These are phyloP conservation scores for Acer negundo DNA, from an alignment of 345 rosid genomes.

Conservation along the genomic window DNA sequence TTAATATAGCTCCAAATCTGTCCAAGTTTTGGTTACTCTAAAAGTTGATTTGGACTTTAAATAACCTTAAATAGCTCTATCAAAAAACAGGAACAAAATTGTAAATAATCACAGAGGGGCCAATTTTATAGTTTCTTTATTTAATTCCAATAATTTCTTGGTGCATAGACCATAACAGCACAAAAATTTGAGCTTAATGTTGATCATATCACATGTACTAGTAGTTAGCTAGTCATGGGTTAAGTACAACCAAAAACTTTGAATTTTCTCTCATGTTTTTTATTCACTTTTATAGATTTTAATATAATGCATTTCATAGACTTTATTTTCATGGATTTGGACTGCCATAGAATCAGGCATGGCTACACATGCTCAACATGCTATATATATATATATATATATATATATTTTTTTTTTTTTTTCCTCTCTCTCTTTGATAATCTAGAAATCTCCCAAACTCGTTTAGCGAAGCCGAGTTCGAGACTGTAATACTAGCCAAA, in stretches of 20 bases:
- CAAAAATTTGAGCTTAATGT: neutral
- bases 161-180: neutral
- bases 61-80: neutral
- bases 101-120: neutral
- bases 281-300: too few relatives aligned
- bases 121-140: neutral
- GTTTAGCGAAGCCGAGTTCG: too few relatives aligned
- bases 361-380: constrained; percentile 6
- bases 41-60: neutral
- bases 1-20: neutral
- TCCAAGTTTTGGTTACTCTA: neutral
- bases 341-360: neutral
- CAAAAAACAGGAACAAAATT: neutral
- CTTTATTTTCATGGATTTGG: neutral
- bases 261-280: neutral
- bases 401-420: too few relatives aligned
- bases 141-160: neutral
- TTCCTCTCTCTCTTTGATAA: too few relatives aligned
- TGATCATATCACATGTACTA: neutral
- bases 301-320: neutral
- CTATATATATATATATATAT: too few relatives aligned
- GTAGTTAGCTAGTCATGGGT: neutral
- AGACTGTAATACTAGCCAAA: too few relatives aligned
- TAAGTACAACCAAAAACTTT: neutral
- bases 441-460: too few relatives aligned